phyloP scores from a whole-genome alignment of 23 red algal species.

The Chondrus crispus region DNA sequence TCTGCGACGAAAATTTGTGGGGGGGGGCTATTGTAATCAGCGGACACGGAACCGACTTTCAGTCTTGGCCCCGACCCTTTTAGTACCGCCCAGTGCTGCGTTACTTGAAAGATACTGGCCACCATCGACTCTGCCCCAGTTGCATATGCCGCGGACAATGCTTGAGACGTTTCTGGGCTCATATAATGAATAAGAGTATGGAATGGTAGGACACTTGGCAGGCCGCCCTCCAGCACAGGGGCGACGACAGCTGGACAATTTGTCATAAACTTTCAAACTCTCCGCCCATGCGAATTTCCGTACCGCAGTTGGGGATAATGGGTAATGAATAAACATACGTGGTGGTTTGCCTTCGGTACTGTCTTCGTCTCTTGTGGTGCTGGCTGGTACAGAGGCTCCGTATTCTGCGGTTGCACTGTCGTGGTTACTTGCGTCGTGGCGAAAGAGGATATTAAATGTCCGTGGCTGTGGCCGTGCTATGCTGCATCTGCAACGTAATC shows the following conservation, averaged over 20 bases:
- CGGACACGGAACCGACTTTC: slow-evolving; percentile 72
- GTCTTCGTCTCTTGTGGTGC: no score
- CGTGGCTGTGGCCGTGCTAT: no score
- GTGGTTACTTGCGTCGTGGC: no score
- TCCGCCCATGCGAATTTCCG: neutral
- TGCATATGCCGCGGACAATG: slow-evolving; percentile 63
- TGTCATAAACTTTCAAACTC: neutral
- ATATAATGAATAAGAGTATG: slow-evolving; percentile 70
- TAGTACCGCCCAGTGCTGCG: slow-evolving; percentile 15
- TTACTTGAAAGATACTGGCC: slow-evolving; percentile 21
- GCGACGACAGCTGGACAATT: slow-evolving; percentile 18
- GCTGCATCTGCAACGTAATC: no score
- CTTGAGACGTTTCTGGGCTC: slow-evolving; percentile 37
- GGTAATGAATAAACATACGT: slow-evolving; percentile 18
- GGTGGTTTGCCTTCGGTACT: no score
- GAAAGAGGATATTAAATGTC: no score
- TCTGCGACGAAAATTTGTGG: no score
- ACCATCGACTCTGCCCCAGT: slow-evolving; percentile 54
- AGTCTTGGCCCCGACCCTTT: slow-evolving; percentile 11
- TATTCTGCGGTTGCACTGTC: no score
- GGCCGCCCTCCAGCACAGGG: slow-evolving; percentile 5
- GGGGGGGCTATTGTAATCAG: slow-evolving; percentile 76
- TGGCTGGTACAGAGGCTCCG: no score
- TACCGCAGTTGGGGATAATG: slow-evolving; percentile 15
- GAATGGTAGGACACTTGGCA: slow-evolving; percentile 69